Evolutionary conservation across 108 stramenopile genomes (phyloP).

Genomic region (Hondaea fermentalgiana): DNA sequence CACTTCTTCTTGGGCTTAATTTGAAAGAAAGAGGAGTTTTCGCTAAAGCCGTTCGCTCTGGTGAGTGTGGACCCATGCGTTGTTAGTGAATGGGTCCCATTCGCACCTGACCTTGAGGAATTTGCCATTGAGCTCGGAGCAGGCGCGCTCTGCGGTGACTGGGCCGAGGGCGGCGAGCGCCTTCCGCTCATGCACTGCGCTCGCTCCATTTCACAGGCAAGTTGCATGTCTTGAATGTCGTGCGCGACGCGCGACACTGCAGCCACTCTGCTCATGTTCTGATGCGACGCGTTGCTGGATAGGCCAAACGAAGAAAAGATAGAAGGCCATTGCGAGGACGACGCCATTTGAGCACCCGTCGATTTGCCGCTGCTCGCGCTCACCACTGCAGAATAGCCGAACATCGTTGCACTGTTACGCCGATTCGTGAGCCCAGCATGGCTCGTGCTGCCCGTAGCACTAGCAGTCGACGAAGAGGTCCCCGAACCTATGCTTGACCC

Average conservation of each 20-base stretch:
- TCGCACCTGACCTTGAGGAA: too few relatives aligned
- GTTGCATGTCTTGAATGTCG: background rate
- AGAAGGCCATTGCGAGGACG: background rate
- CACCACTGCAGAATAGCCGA: background rate
- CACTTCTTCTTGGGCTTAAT: conserved; percentile 4
- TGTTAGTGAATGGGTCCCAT: too few relatives aligned
- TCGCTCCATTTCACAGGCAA: background rate
- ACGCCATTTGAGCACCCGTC: background rate
- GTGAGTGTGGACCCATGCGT: too few relatives aligned
- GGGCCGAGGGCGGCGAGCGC: background rate
- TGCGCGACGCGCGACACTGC: background rate
- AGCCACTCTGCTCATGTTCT: background rate
- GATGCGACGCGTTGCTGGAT: background rate
- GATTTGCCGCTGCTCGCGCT: conserved; percentile 3
- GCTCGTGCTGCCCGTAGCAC: background rate
- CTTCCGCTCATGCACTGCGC: background rate
- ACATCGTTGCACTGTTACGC: background rate
- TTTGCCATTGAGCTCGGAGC: background rate
- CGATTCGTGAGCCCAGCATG: background rate
- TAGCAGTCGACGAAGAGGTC: background rate
- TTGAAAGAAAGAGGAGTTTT: background rate
- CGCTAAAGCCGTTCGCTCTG: background rate
- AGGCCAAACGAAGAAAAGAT: conserved; percentile 8
- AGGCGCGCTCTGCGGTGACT: background rate
- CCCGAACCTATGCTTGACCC: background rate